Percentiles rank a stretch among this genome's conserved stretches.
These are phyloP conservation scores for Phylloporus sp. DNA, from an alignment of 768 basidiomycete genomes.

Conservation along the genomic window DNA sequence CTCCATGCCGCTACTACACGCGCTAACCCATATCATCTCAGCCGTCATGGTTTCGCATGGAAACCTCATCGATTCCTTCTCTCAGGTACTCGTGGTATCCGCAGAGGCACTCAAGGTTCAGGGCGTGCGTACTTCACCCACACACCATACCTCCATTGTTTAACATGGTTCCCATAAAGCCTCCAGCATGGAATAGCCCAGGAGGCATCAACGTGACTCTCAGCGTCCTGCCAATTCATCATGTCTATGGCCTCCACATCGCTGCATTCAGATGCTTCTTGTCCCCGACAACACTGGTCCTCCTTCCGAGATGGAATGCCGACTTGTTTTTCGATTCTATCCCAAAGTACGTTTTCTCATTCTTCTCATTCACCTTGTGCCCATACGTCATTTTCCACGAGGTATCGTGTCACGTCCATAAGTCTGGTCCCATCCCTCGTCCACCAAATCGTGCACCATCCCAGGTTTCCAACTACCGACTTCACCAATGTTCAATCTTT, in stretches of 20 bases:
- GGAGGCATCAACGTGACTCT: conserved; percentile 46
- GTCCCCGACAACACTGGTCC: conserved; percentile 41
- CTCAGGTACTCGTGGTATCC: conserved; percentile 33
- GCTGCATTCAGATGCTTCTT: conserved; percentile 47
- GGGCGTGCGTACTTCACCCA: conserved; percentile 31
- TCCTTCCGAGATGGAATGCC: conserved; percentile 60
- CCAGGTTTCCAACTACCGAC: conserved; percentile 40
- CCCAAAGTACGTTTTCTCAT: conserved; percentile 48
- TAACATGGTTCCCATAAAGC: conserved; percentile 24
- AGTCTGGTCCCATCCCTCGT: conserved; percentile 57
- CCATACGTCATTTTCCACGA: conserved; percentile 20
- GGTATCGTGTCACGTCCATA: conserved; percentile 50
- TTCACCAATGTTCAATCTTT: conserved; percentile 45
- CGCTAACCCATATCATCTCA: conserved; percentile 22
- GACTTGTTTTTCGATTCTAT: conserved; percentile 48
- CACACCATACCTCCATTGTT: not conserved
- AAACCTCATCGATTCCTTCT: conserved; percentile 46
- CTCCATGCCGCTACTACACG: not conserved
- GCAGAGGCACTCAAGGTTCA: conserved; percentile 32
- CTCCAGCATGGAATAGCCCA: conserved; percentile 36
- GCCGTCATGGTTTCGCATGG: conserved; percentile 74
- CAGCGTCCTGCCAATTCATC: conserved; percentile 64
- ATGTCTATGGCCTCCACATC: conserved; percentile 56
- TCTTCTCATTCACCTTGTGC: not conserved
- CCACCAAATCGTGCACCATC: conserved; percentile 60